Evolutionary conservation across 2,329 filamentous ascomycete species (phyloP), one percentile per base, ranked within the genome.

Genomic region (Verruconis gallopava): DNA sequence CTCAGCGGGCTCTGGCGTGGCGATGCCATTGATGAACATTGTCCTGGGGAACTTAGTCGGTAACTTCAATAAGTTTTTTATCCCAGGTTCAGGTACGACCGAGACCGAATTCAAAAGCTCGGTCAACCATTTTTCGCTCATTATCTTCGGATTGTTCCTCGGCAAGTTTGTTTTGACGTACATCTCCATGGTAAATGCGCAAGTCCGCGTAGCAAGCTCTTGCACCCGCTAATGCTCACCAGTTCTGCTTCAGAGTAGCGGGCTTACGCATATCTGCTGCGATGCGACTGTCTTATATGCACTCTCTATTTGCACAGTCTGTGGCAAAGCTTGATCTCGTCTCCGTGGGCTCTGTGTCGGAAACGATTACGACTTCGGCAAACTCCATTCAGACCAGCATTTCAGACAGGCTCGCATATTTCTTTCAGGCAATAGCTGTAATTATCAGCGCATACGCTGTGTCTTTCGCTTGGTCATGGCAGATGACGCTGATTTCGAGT

Each of bases 121-220:
- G n/a, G 64, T 77, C 34, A 66, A 66, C 46, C 55, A 62, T 39
- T 66, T 61, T 44, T 59, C 61, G 61, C 19, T 39, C 36, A 4
- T 52, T 73, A n/a, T 72, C 66, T 47, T 73, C 76, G 46, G 58
- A 77, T 12, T 76, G 75, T 50, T 59, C 46, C 57, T 73, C 15
- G 72, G 57, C 12, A 72, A 72, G 42, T 70, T 76, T 30, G 48
- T 61, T 3, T 54, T 75, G n/a, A 67, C 64, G 0, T 77, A 76
- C 46, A 50, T 72, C 14, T 71, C 72, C 45, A 69, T 70, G 48
- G 70, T 73, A 55, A 28, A n/a, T n/a, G n/a, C n/a, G n/a, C n/a
- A n/a, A n/a, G n/a, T n/a, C n/a, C n/a, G n/a, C n/a, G n/a, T n/a
- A n/a, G n/a, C n/a, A n/a, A n/a, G n/a, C n/a, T n/a, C n/a, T n/a